Evolutionary conservation across 1,139 yeast species (phyloP).

Genomic region (Taphrina flavorubra): DNA sequence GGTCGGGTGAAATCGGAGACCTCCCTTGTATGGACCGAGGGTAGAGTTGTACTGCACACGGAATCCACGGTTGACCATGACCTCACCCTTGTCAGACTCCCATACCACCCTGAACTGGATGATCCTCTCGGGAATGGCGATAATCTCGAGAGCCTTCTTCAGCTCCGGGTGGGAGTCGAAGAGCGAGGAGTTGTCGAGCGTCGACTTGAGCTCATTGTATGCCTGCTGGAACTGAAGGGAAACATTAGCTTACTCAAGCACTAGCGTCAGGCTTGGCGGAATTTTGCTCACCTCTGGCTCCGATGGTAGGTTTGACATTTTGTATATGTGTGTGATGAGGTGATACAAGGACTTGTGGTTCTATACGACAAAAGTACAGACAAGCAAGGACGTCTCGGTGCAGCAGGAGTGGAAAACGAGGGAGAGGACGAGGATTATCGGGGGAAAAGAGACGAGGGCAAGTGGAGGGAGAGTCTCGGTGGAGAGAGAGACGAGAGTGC

Average conservation of each 20-base stretch:
- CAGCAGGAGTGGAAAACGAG: background rate
- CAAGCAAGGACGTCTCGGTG: background rate
- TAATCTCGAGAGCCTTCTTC: conserved; percentile 85
- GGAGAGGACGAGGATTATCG: background rate
- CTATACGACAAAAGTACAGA: too few species aligned
- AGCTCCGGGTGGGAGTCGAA: conserved; percentile 89
- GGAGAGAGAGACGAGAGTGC: background rate
- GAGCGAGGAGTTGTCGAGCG: conserved; percentile 88
- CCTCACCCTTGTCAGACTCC: conserved; percentile 93
- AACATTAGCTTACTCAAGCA: background rate
- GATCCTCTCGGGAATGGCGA: conserved; percentile 92
- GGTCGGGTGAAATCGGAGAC: conserved; percentile 95
- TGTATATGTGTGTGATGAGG: background rate
- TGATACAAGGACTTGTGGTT: conserved; percentile 2
- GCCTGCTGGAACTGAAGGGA: conserved; percentile 85
- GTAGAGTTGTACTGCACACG: conserved; percentile 99
- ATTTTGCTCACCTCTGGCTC: conserved; percentile 39
- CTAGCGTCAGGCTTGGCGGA: background rate
- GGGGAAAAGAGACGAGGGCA: background rate
- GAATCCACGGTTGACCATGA: conserved; percentile 95
- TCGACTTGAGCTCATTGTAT: conserved; percentile 86
- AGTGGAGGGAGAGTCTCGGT: background rate
- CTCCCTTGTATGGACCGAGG: conserved; percentile 99
- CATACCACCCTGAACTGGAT: conserved; percentile 96
- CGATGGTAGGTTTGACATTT: conserved; percentile 38